Conservation (phyloP, 1,284 basidiomycete species). For the Marasmius sp. region DNA sequence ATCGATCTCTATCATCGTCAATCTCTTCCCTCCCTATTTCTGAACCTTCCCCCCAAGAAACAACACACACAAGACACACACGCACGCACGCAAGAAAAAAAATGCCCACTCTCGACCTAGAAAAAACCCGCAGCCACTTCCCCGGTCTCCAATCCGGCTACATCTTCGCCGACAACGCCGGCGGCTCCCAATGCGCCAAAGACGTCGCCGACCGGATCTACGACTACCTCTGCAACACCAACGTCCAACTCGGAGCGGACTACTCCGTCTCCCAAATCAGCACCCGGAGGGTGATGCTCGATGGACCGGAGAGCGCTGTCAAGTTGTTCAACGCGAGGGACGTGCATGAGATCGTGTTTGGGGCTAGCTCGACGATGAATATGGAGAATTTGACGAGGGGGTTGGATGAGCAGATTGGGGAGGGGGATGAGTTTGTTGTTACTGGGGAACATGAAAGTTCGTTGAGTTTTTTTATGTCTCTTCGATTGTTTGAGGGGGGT, state of each 20-base stretch:
- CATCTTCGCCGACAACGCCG: constrained; percentile 78
- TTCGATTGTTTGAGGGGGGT: too few relatives aligned
- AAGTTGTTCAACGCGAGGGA: constrained; percentile 64
- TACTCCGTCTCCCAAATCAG: constrained; percentile 61
- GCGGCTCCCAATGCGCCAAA: constrained; percentile 65
- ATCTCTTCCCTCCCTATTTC: too few relatives aligned
- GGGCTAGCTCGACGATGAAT: constrained; percentile 66
- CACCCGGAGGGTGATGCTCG: constrained; percentile 47
- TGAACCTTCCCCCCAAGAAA: too few relatives aligned
- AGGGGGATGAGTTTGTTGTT: constrained; percentile 72
- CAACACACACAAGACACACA: too few relatives aligned
- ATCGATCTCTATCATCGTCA: too few relatives aligned
- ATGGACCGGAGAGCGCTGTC: constrained; percentile 52
- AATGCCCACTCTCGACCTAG: constrained; percentile 41
- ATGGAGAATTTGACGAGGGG: constrained; percentile 65
- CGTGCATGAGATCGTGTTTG: constrained; percentile 65
- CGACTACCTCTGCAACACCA: constrained; percentile 69
- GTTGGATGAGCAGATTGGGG: constrained; percentile 49
- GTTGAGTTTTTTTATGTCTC: constrained; percentile 9
- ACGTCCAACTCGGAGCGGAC: constrained; percentile 71
- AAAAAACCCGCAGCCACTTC: constrained; percentile 56
- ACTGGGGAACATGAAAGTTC: constrained; percentile 78
- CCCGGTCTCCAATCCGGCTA: constrained; percentile 61
- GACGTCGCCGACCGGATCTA: constrained; percentile 56
- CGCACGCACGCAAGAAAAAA: too few relatives aligned